These are phyloP conservation scores for Xylaria castorea DNA, from an alignment of 495 filamentous ascomycete genomes.

Conservation along the genomic window DNA sequence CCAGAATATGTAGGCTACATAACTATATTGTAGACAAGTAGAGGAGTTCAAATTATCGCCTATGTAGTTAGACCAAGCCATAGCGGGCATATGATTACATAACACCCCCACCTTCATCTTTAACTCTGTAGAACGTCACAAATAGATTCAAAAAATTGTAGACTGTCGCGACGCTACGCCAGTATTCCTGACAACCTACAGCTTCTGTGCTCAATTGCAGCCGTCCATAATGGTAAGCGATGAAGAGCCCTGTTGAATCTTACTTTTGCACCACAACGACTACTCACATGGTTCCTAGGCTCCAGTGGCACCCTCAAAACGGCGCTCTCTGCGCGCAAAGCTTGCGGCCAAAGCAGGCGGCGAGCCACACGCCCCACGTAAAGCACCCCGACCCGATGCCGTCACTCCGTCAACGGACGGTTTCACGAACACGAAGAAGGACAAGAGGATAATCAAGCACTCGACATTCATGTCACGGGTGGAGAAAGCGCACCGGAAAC, in stretches of 20 bases:
- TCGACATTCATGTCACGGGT: conserved; percentile 76
- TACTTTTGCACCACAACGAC: neutral
- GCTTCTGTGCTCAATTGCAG: conserved; percentile 1
- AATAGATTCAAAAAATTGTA: neutral
- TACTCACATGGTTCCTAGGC: conserved; percentile 45
- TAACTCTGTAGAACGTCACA: neutral
- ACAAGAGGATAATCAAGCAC: conserved; percentile 80
- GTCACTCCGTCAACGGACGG: conserved; percentile 40
- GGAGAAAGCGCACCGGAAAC: conserved; percentile 61
- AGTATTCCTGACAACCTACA: neutral
- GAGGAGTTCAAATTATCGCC: neutral
- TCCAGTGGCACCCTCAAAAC: conserved; percentile 52
- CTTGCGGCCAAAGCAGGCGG: conserved; percentile 34
- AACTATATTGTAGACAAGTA: neutral
- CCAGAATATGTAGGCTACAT: neutral
- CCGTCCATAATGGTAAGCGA: conserved; percentile 23
- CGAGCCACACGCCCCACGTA: conserved; percentile 46
- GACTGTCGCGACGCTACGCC: neutral
- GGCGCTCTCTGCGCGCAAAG: conserved; percentile 54
- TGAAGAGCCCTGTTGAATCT: conserved; percentile 1
- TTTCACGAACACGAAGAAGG: conserved; percentile 73
- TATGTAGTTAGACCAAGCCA: neutral
- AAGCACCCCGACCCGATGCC: conserved; percentile 50
- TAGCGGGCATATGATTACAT: neutral
- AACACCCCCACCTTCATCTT: conserved; percentile 7